Base-by-base conservation (phyloP, 768 basidiomycete species). In the Mycena amicta region DNA sequence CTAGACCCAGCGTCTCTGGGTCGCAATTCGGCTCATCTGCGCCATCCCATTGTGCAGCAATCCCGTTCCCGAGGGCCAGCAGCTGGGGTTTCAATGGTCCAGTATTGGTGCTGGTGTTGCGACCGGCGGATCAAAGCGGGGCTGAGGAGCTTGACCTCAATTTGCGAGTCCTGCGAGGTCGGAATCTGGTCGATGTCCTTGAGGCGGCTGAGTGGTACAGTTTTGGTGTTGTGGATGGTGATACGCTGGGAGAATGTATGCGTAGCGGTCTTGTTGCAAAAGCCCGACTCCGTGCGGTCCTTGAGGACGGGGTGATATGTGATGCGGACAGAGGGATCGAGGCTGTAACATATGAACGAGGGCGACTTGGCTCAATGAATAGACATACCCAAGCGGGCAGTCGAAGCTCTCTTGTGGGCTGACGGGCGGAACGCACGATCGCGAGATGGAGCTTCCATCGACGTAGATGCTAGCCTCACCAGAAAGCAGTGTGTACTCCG, bases 371-470 rank as follows among this genome's bases (percentile, higher is more conserved):
- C 11, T 25, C 11, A 16, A 28, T 18, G 41, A 39, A 56, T 28
- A 13, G 25, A 54, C 71, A 37, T 59, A 77, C 77, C 77, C 78
- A 2, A 78, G 71, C 2, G 76, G 67, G 30, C 73, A 78, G 25
- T 74, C 70, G 55, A 80, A 80, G 41, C 60, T 72, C 57, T 77
- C 78, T 31, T 72, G 66, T 0, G 78, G 76, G 31, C 72, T 72
- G 8, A 75, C 75, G 0, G 60, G 50, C 2, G 74, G 71, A 5
- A 80, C 57, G n/a, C 50, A 49, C 1, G 75, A 72, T 8, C 69
- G 65, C 20, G 76, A 72, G 6, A 74, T 76, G 64, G 77, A 78
- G 56, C 72, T 75, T 5, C 77, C 76, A 52, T 80, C 74, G 2
- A 80, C 74, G 53, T 76, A 78, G 28, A 78, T 68, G 50, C 70